Base-by-base conservation (phyloP, 352 stramenopile species). In the Phytopythium delawarense region DNA sequence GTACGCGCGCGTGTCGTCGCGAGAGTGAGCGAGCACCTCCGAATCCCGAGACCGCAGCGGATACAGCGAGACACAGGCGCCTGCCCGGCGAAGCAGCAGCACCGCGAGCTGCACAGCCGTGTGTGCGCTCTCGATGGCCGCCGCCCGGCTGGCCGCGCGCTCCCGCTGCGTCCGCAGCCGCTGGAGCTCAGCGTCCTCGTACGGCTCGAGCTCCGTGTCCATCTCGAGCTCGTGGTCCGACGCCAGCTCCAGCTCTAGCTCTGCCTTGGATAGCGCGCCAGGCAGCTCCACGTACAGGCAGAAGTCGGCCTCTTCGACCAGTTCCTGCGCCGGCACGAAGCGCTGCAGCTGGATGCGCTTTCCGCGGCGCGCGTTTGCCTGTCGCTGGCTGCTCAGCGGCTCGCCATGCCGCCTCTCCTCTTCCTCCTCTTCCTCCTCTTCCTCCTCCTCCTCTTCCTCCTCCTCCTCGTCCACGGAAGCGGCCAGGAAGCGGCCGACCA, bases 1-100 rank as follows among this genome's bases (percentile, higher is more conserved):
- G 57, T 81, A 88, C 13, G 76, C 79, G 35, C 67, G 72, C 23
- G 79, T 78, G 16, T 81, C 74, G 7, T 62, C 44, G 44, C 64
- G 57, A 7, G 28, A 51, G 16, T 37, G 34, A 11, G 70, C 61
- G 18, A 78, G 37, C 4, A 69, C 20, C 57, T 76, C 73, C n/a
- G 56, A 69, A 32, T 69, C 50, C 0, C 74, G 68, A 0, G 62
- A 59, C 40, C 75, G 67, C 23, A 88, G 66, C 39, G 66, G 63
- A 50, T 85, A 81, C 28, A 86, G 62, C 57, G 59, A 57, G 12
- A 83, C 72, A 20, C 71, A 59, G 48, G 76, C 85, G 34, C 79
- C 79, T 4, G 71, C 63, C 45, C 74, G 65, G 20, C 72, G 63
- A 11, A 88, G 59, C 9, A 79, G 65, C 42, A 67, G 67, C 13